These are phyloP conservation scores for Scheffersomyces amazonensis DNA, from an alignment of 805 yeast genomes.

Conservation along the genomic window DNA sequence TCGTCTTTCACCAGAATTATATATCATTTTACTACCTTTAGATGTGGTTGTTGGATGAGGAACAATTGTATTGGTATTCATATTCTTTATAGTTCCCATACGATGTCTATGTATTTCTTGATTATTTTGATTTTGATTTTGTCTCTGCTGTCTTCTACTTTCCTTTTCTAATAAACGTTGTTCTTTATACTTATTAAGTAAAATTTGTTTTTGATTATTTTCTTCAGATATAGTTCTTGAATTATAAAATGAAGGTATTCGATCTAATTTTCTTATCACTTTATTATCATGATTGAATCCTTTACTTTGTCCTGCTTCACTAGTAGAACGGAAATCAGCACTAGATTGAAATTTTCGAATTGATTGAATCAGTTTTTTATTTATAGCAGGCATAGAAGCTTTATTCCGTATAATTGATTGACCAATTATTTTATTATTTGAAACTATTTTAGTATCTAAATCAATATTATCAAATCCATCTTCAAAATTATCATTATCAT, in stretches of 20 bases:
- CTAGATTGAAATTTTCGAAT: slow-evolving; percentile 31
- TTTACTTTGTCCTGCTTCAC: slow-evolving; percentile 16
- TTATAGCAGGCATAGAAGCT: slow-evolving; percentile 4
- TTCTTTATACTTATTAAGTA: slow-evolving; percentile 31
- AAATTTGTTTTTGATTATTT: slow-evolving; percentile 20
- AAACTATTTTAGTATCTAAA: slow-evolving; percentile 3
- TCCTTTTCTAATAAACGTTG: slow-evolving; percentile 13
- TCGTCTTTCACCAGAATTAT: slow-evolving; percentile 45
- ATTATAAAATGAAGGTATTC: slow-evolving; percentile 41
- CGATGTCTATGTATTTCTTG: slow-evolving; percentile 12
- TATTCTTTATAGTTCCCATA: slow-evolving; percentile 29
- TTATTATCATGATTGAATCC: slow-evolving; percentile 30
- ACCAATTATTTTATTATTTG: neutral
- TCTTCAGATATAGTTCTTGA: slow-evolving; percentile 11
- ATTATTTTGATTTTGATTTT: slow-evolving; percentile 1
- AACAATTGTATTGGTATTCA: slow-evolving; percentile 16
- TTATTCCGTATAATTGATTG: neutral
- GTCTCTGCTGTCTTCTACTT: slow-evolving; percentile 4
- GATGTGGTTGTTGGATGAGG: slow-evolving; percentile 12
- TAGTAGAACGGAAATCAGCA: slow-evolving; percentile 22
- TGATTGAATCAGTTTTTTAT: slow-evolving; percentile 1
- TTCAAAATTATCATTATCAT: slow-evolving; percentile 35
- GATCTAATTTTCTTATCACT: slow-evolving; percentile 33
- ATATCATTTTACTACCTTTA: slow-evolving; percentile 42
- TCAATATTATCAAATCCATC: slow-evolving; percentile 29